These are phyloP conservation scores for Argentina anserina DNA, from an alignment of 306 rosid species.

Conservation along the genomic window DNA sequence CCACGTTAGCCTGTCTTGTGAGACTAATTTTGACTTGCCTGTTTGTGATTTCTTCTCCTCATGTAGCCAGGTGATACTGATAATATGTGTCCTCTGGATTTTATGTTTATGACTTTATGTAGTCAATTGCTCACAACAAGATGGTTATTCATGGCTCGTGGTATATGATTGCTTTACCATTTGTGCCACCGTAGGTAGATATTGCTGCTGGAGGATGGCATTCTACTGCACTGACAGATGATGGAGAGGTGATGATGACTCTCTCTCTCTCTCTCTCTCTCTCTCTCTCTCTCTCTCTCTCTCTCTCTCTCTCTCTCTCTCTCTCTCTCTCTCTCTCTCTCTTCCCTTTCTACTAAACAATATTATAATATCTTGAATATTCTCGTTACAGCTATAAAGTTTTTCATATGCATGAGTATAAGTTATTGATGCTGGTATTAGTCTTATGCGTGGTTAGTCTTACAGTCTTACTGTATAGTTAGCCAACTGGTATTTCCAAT, in stretches of 20 bases:
- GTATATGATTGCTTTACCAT: conserved; percentile 13
- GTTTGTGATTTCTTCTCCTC: not conserved
- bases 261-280: conserved; percentile 6
- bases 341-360: not conserved
- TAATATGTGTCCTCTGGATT: not conserved
- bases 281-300: conserved; percentile 9
- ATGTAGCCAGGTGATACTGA: not conserved
- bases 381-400: not conserved
- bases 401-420: not conserved
- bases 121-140: not conserved
- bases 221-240: conserved; percentile 82
- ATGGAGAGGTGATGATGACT: conserved; percentile 77
- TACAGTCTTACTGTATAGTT: not conserved
- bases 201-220: conserved; percentile 99
- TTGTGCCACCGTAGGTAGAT: conserved; percentile 58
- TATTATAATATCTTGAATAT: not conserved
- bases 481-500: not conserved
- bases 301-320: conserved; percentile 9
- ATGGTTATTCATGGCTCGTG: not conserved
- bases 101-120: not conserved
- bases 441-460: no score
- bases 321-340: conserved; percentile 9
- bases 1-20: not conserved
- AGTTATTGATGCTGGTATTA: not conserved
- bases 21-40: conserved; percentile 1